Conservation (phyloP, 2,329 filamentous ascomycete genomes). For the Ceratocystis huliohia region DNA sequence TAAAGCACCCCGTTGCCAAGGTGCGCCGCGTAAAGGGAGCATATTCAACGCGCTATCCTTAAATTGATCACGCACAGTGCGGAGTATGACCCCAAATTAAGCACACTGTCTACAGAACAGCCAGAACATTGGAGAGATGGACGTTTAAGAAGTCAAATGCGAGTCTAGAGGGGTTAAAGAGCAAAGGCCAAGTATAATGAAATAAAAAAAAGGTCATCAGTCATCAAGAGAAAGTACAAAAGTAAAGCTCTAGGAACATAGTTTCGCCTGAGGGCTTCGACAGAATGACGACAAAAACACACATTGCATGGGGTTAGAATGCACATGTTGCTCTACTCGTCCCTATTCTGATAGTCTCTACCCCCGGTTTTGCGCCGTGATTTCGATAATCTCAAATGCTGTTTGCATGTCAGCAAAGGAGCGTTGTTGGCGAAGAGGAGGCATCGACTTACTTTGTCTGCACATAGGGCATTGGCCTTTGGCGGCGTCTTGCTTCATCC, state of each 20-base stretch:
- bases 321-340: background rate
- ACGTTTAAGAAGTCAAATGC: background rate
- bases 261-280: background rate
- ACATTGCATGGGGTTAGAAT: too few species aligned
- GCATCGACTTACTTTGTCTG: conserved; percentile 57
- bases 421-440: background rate
- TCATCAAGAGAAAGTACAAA: background rate
- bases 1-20: conserved; percentile 11
- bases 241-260: background rate
- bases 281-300: too few species aligned
- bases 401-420: background rate
- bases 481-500: conserved; percentile 89
- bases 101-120: background rate
- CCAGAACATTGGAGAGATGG: background rate
- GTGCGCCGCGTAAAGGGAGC: conserved; percentile 7
- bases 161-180: background rate
- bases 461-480: conserved; percentile 98
- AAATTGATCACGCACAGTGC: conserved; percentile 18
- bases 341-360: background rate
- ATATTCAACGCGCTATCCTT: background rate
- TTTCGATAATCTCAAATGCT: conserved; percentile 15
- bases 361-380: background rate
- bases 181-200: background rate
- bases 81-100: background rate
- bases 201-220: background rate